A percentile compares a stretch with the other conserved stretches of the same genome.
These are phyloP conservation scores for Melaleuca quinquenervia DNA, from an alignment of 345 rosid species.

Conservation along the genomic window DNA sequence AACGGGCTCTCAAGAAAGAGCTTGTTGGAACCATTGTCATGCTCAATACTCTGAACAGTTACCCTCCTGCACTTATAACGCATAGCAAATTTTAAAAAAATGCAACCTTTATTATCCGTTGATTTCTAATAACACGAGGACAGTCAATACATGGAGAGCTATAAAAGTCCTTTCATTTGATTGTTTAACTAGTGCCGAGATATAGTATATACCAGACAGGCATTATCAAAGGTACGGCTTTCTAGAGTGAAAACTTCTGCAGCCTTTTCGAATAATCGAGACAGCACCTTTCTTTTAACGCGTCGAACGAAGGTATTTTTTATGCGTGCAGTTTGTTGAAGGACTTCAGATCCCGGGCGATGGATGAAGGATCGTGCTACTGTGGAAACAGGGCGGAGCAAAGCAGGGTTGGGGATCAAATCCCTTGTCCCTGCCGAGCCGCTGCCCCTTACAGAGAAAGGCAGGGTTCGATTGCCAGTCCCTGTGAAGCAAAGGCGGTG, in stretches of 20 bases:
- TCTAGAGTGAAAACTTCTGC: not conserved
- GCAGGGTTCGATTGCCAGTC: not conserved
- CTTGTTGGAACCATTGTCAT: not conserved
- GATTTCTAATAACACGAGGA: not conserved
- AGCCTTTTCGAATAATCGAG: not conserved
- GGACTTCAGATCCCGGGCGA: not conserved
- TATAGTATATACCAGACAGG: not conserved
- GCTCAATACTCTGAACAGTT: not conserved
- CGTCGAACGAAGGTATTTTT: not conserved
- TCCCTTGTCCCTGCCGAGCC: not conserved
- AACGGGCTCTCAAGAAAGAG: not conserved
- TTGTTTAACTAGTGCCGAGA: not conserved
- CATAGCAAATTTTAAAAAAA: not conserved
- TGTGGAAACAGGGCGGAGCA: not conserved
- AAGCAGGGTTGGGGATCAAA: not conserved
- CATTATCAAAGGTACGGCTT: not conserved
- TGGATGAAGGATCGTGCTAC: not conserved
- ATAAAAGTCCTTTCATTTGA: not conserved
- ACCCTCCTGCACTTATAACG: not conserved
- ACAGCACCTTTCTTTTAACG: not conserved
- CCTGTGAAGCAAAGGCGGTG: not conserved
- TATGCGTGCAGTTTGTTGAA: not conserved
- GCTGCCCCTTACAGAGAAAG: not conserved
- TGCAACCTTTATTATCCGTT: not conserved
- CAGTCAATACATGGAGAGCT: not conserved